These are phyloP conservation scores for Zostera marina DNA, from an alignment of 116 monocot genomes.

Conservation along the genomic window DNA sequence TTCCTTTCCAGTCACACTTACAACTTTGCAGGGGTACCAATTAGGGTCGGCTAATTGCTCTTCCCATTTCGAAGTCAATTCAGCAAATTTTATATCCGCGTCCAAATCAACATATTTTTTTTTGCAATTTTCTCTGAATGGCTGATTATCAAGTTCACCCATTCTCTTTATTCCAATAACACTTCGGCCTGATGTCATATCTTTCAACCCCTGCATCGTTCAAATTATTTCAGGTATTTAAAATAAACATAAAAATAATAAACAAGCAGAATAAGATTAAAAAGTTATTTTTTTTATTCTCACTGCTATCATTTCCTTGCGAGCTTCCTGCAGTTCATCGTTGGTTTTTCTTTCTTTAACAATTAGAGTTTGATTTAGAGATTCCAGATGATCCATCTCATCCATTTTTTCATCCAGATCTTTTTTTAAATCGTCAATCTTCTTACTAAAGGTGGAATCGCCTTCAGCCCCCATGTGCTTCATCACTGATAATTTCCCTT, in stretches of 20 bases:
- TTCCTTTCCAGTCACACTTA: slow-evolving; percentile 10
- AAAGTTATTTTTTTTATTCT: background rate
- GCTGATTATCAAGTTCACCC: slow-evolving; percentile 37
- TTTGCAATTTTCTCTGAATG: slow-evolving; percentile 26
- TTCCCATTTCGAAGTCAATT: slow-evolving; percentile 26
- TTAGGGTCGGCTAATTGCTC: slow-evolving; percentile 19
- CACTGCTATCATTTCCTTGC: slow-evolving; percentile 37
- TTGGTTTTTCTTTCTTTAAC: slow-evolving; percentile 49
- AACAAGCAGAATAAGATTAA: background rate
- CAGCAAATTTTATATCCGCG: slow-evolving; percentile 16
- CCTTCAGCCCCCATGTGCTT: slow-evolving; percentile 63
- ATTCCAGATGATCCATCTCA: slow-evolving; percentile 52
- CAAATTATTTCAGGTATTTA: background rate
- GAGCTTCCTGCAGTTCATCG: slow-evolving; percentile 61
- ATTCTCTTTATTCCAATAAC: slow-evolving; percentile 35
- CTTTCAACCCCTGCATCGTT: slow-evolving; percentile 20
- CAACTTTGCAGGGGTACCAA: slow-evolving; percentile 34
- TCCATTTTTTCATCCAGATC: slow-evolving; percentile 58
- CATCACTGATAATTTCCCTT: slow-evolving; percentile 60
- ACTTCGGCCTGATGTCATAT: slow-evolving; percentile 6
- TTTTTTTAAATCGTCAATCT: slow-evolving; percentile 46
- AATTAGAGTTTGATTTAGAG: slow-evolving; percentile 35
- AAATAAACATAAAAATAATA: background rate
- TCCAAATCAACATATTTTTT: slow-evolving; percentile 13
- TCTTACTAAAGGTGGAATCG: slow-evolving; percentile 30